Conservation (phyloP, 805 yeast genomes). For the Starmerella geochares region DNA sequence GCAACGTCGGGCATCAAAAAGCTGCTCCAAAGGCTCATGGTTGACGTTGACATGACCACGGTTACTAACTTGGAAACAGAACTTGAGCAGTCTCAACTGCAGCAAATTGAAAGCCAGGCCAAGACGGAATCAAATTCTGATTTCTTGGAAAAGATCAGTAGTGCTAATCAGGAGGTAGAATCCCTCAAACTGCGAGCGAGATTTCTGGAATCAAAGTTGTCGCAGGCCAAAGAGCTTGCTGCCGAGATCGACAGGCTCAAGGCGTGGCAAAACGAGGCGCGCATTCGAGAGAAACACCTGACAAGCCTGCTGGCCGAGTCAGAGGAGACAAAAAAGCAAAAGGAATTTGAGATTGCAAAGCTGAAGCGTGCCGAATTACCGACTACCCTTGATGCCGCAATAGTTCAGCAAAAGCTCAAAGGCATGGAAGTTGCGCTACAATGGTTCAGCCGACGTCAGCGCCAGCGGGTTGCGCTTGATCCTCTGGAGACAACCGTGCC, state of each 20-base stretch:
- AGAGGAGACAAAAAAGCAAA: conserved; percentile 15
- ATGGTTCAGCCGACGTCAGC: not conserved
- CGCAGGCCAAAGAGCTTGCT: conserved; percentile 12
- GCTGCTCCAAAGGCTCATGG: not conserved
- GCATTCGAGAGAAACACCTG: not conserved
- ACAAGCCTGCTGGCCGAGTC: not conserved
- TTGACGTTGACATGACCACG: not conserved
- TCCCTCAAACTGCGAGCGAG: conserved; percentile 6
- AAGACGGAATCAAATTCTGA: not conserved
- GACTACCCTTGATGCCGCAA: conserved; percentile 2
- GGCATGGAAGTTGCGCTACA: not conserved
- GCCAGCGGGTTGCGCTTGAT: not conserved
- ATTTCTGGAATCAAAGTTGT: conserved; percentile 15
- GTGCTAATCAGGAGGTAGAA: not conserved
- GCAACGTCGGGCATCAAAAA: not conserved
- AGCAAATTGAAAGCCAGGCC: no score
- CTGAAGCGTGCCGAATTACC: conserved; percentile 15
- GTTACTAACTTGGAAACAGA: not conserved
- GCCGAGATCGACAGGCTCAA: conserved; percentile 9
- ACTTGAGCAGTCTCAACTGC: not conserved
- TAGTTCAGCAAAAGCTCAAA: not conserved
- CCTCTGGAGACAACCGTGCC: not conserved
- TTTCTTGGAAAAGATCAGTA: not conserved
- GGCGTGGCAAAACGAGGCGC: not conserved
- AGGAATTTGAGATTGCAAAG: conserved; percentile 22